Evolutionary conservation across 2,329 filamentous ascomycete genomes (phyloP), one percentile per base, ranked within the genome.

Genomic region (Talaromyces atroroseus): DNA sequence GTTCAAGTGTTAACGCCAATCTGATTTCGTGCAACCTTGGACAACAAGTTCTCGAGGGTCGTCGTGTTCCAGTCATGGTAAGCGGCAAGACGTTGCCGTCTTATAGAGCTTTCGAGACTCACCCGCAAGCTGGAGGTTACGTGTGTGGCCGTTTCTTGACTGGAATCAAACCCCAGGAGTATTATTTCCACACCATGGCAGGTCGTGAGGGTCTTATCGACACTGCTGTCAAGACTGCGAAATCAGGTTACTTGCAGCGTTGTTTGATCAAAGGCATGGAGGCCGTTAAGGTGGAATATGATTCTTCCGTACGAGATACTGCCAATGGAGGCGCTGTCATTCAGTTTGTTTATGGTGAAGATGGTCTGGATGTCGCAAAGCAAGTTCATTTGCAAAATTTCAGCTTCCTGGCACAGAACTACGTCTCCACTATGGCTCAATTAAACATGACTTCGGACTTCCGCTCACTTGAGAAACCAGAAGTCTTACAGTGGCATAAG

Each of bases 211-310:
- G 94, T 79, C 79, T 99, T 62, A 99, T 99, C 69, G 94, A 99
- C 81, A 99, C 94, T 20, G 94, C 94, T 61, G 94, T 99, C 72
- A 99, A 99, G 77, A 99, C 94, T 1, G 95, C 92, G 10, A 87
- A 94, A 68, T 97, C 94, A 26, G 95, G 94, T 59, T 99, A 99
- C 69, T 79, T 99, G 52, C 94, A 99, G 71, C 83, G 95, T 69
- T 99, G 94, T 80, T 81, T 99, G 60, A 95, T 99, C 77, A 99
- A 99, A 77, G 94, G 94, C 60, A 95, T 99, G 88, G 94, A 99
- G 73, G 94, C 94, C 3, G 80, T 97, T 45, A 88, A 86, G 65
- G 91, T 95, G 2, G 86, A 92, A 59, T 97, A 99, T 70, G 94
- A 99, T 67, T 92, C 87, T 8, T 95, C 92, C 1, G 94, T 99